Evolutionary conservation across 371 early-diverging fungal species (phyloP).

Genomic region (Choanephora cucurbitarum): DNA sequence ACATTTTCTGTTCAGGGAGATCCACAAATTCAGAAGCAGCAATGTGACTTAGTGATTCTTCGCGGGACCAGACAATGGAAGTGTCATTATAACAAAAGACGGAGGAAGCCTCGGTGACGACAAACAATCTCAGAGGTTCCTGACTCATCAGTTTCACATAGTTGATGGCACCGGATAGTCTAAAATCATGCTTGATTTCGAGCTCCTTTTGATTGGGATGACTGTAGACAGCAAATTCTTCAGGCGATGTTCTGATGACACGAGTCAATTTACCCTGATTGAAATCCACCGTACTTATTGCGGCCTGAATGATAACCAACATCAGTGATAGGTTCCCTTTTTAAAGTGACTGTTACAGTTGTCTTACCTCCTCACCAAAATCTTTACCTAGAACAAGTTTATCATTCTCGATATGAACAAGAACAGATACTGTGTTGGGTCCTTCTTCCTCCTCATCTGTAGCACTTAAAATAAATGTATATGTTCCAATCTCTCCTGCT

Average conservation of each 20-base stretch:
- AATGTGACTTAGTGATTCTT: slow-evolving; percentile 78
- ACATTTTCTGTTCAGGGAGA: slow-evolving; percentile 74
- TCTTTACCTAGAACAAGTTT: slow-evolving; percentile 19
- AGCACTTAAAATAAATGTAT: slow-evolving; percentile 10
- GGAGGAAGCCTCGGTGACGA: slow-evolving; percentile 58
- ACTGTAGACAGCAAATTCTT: slow-evolving; percentile 14
- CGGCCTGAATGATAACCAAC: slow-evolving; percentile 10
- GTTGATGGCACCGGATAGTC: slow-evolving; percentile 43
- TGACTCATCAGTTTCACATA: slow-evolving; percentile 24
- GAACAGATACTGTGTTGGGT: slow-evolving; percentile 20
- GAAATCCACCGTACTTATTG: slow-evolving; percentile 27
- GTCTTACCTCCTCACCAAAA: slow-evolving; percentile 30
- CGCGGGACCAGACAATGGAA: slow-evolving; percentile 72
- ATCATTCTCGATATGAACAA: slow-evolving; percentile 18
- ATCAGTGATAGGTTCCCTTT: too few relatives aligned
- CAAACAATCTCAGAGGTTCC: slow-evolving; percentile 35
- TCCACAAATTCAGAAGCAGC: slow-evolving; percentile 78
- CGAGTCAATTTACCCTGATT: slow-evolving; percentile 10
- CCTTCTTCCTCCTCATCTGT: slow-evolving; percentile 14
- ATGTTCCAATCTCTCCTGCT: slow-evolving; percentile 10
- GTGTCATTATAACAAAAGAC: slow-evolving; percentile 56
- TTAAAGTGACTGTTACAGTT: too few relatives aligned
- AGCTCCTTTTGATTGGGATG: slow-evolving; percentile 15
- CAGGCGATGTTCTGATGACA: slow-evolving; percentile 10
- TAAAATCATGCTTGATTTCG: slow-evolving; percentile 38